phyloP scores from a whole-genome alignment of 1,284 basidiomycete species.

The Papiliotrema flavescens region DNA sequence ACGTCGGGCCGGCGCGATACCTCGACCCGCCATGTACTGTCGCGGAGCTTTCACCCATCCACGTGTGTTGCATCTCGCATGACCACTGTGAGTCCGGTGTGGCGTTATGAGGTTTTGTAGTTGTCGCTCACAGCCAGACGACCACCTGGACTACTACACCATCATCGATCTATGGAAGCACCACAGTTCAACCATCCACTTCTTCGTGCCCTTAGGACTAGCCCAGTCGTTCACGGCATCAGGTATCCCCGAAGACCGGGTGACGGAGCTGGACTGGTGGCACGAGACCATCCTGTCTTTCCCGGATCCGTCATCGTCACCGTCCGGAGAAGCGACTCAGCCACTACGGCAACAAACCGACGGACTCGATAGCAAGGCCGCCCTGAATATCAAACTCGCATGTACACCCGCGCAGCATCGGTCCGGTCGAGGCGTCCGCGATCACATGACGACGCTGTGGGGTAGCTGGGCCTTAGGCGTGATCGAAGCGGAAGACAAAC shows the following conservation, averaged over 20 bases:
- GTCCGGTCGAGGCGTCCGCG: constrained; percentile 41
- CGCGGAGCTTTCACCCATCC: constrained; percentile 42
- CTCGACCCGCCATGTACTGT: constrained; percentile 43
- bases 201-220: constrained; percentile 45
- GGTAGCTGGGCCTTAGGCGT: constrained; percentile 47
- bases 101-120: not conserved
- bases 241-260: constrained; percentile 35
- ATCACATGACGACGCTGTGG: constrained; percentile 49
- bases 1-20: constrained; percentile 43
- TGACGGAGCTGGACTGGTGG: constrained; percentile 50
- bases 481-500: constrained; percentile 22
- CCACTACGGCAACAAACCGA: not conserved
- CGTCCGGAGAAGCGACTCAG: not conserved
- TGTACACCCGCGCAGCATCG: constrained; percentile 49
- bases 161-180: constrained; percentile 46
- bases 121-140: constrained; percentile 27
- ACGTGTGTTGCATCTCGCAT: constrained; percentile 44
- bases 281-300: constrained; percentile 41
- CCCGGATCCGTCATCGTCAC: constrained; percentile 4
- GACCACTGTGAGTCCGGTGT: constrained; percentile 46
- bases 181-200: constrained; percentile 41
- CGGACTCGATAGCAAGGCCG: constrained; percentile 3
- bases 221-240: constrained; percentile 42
- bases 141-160: constrained; percentile 48
- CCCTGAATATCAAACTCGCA: constrained; percentile 38